These are phyloP conservation scores for Chalciporus sphaerocephalus DNA, from an alignment of 768 basidiomycete species.

Conservation along the genomic window DNA sequence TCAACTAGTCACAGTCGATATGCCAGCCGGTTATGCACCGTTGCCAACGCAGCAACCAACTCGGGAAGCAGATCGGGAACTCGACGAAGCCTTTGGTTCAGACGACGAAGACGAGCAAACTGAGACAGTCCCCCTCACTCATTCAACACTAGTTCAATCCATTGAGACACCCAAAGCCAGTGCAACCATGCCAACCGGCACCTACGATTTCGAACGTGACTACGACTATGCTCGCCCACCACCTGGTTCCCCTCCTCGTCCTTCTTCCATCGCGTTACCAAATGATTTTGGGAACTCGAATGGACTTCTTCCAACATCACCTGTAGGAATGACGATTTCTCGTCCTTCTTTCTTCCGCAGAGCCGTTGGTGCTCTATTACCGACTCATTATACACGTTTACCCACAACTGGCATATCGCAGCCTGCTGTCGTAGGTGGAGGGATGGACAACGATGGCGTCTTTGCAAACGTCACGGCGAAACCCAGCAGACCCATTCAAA, in stretches of 20 bases:
- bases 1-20: too few relatives aligned
- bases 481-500: conserved; percentile 47
- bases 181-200: conserved; percentile 30
- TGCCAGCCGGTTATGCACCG: conserved; percentile 51
- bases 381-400: conserved; percentile 57
- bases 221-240: conserved; percentile 68
- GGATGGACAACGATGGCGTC: conserved; percentile 86
- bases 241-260: conserved; percentile 71
- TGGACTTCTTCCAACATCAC: conserved; percentile 52
- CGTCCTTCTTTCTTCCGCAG: conserved; percentile 54
- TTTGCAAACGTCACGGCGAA: conserved; percentile 94
- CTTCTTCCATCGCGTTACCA: conserved; percentile 52
- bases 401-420: conserved; percentile 38
- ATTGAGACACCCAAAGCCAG: conserved; percentile 15
- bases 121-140: conserved; percentile 37
- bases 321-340: conserved; percentile 32
- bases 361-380: conserved; percentile 54
- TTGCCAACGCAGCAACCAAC: conserved; percentile 46
- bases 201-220: conserved; percentile 79
- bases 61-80: conserved; percentile 51
- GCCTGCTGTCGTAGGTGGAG: conserved; percentile 50
- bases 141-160: conserved; percentile 12
- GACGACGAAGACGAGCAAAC: conserved; percentile 43
- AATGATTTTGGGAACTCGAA: conserved; percentile 74
- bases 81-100: conserved; percentile 72